A percentile compares a stretch with the other conserved stretches of the same genome.
phyloP scores from a whole-genome alignment of 306 rosid genomes.

The Cucumis hystrix region DNA sequence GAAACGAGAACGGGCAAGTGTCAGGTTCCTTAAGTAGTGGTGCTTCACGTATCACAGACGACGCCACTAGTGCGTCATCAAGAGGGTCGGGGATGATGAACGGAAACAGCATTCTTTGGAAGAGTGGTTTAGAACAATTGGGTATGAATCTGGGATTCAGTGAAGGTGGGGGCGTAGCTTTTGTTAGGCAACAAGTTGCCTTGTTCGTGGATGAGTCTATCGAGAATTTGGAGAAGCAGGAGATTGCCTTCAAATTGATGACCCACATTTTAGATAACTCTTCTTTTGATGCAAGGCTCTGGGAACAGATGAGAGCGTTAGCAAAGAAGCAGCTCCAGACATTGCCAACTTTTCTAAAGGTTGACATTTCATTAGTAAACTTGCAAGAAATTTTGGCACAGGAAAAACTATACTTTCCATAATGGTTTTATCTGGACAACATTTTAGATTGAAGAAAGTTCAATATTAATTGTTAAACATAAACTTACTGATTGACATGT shows the following conservation, averaged over 20 bases:
- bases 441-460: neutral
- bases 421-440: neutral
- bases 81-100: slow-evolving; percentile 39
- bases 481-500: slow-evolving; percentile 11
- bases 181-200: slow-evolving; percentile 55
- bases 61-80: slow-evolving; percentile 46
- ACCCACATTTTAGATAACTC: slow-evolving; percentile 60
- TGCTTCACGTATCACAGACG: slow-evolving; percentile 40
- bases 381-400: neutral
- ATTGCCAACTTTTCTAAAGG: slow-evolving; percentile 73
- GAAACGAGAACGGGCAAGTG: slow-evolving; percentile 43
- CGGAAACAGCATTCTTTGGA: slow-evolving; percentile 56
- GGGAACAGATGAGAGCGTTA: slow-evolving; percentile 70
- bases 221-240: slow-evolving; percentile 84
- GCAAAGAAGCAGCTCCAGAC: slow-evolving; percentile 84
- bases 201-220: slow-evolving; percentile 85
- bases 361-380: slow-evolving; percentile 10
- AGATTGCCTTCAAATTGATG: slow-evolving; percentile 68
- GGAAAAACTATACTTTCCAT: neutral
- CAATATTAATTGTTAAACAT: neutral
- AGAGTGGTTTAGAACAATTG: slow-evolving; percentile 57
- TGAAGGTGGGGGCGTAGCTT: slow-evolving; percentile 42
- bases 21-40: slow-evolving; percentile 49
- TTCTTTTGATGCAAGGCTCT: slow-evolving; percentile 40
- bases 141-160: slow-evolving; percentile 37